Conservation (phyloP, 768 basidiomycete species). For the Lepiota subincarnata region DNA sequence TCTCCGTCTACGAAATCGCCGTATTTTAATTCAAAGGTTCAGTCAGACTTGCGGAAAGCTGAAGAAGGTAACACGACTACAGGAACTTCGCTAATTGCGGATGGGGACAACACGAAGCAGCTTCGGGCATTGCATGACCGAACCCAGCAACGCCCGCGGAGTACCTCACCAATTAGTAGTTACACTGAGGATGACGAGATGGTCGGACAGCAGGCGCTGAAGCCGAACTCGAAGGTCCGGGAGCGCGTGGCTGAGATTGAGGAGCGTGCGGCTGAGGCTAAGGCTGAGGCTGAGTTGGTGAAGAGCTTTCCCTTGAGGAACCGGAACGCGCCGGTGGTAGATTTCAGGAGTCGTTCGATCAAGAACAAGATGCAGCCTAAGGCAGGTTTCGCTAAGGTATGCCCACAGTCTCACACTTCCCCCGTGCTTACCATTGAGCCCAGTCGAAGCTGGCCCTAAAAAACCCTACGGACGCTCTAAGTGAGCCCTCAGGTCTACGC, state of each 20-base stretch:
- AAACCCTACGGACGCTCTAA: neutral
- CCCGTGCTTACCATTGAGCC: no score
- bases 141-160: neutral
- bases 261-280: neutral
- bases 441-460: neutral
- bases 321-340: neutral
- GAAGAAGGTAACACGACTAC: neutral
- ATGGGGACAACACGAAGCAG: conserved; percentile 7
- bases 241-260: neutral
- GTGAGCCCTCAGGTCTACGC: neutral
- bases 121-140: neutral
- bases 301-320: neutral
- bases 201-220: neutral
- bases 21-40: neutral
- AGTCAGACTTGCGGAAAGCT: neutral
- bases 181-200: conserved; percentile 4
- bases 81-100: conserved; percentile 1
- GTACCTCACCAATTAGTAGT: conserved; percentile 1
- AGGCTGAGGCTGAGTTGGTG: no score
- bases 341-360: neutral
- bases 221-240: neutral
- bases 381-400: neutral
- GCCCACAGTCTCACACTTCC: neutral
- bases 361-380: conserved; percentile 7
- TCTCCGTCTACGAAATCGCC: neutral